Evolutionary conservation across 495 filamentous ascomycete species (phyloP).

Genomic region (Lineolata rhizophorae): DNA sequence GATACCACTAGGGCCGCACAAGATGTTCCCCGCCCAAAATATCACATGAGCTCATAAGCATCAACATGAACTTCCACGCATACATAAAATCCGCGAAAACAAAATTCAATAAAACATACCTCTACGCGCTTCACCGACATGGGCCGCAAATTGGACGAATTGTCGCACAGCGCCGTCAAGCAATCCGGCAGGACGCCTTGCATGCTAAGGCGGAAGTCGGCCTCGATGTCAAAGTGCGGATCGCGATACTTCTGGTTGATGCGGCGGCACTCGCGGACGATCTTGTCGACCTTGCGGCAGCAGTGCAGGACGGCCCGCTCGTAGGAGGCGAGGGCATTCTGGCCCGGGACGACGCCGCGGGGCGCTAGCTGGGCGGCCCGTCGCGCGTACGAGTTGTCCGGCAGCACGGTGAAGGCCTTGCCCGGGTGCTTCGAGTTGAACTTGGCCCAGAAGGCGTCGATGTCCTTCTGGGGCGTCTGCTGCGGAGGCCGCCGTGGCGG

Average conservation of each 20-base stretch:
- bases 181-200: conserved; percentile 36
- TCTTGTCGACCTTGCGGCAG: conserved; percentile 52
- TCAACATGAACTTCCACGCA: no score
- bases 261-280: conserved; percentile 59
- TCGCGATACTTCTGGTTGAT: conserved; percentile 84
- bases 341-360: conserved; percentile 16
- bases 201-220: conserved; percentile 43
- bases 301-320: conserved; percentile 52
- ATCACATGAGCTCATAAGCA: no score
- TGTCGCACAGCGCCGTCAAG: conserved; percentile 13
- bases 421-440: conserved; percentile 45
- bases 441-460: conserved; percentile 61
- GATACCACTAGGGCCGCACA: no score
- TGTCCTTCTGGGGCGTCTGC: conserved; percentile 42
- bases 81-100: no score
- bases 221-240: conserved; percentile 70
- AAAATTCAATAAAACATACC: no score
- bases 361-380: conserved; percentile 22
- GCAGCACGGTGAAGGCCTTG: conserved; percentile 48
- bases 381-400: conserved; percentile 48
- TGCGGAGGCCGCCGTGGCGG: no score
- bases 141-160: conserved; percentile 7
- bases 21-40: no score
- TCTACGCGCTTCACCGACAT: conserved; percentile 19
- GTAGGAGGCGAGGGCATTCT: conserved; percentile 41